Percentiles rank a stretch among this genome's conserved stretches.
Evolutionary conservation across 164 flowering plant species (phyloP).

Genomic region (Cinnamomum chago): DNA sequence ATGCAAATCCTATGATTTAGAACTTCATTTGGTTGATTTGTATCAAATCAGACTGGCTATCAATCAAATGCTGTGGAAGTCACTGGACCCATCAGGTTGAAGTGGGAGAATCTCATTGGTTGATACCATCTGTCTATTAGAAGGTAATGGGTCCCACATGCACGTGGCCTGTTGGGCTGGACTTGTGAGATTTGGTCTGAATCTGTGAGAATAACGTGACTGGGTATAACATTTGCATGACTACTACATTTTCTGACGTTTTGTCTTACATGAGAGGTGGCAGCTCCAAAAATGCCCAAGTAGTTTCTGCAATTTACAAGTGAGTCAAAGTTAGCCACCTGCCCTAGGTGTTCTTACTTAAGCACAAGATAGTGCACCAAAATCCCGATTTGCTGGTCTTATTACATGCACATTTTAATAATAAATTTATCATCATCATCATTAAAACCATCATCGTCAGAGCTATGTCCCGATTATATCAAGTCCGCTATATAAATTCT

Average conservation of each 20-base stretch:
- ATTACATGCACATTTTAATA: no score
- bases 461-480: no score
- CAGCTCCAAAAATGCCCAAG: neutral
- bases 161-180: conserved; percentile 22
- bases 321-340: no score
- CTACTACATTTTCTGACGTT: neutral
- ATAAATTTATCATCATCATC: no score
- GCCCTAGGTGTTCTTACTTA: neutral
- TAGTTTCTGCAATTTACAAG: neutral
- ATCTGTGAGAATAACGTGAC: conserved; percentile 12
- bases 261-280: neutral
- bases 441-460: no score
- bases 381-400: no score
- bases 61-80: neutral
- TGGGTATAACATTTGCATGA: neutral
- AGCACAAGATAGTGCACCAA: neutral
- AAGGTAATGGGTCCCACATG: conserved; percentile 11
- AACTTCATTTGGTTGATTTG: neutral
- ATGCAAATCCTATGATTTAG: neutral
- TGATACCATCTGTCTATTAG: neutral
- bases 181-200: conserved; percentile 14
- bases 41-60: neutral
- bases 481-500: no score
- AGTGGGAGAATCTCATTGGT: conserved; percentile 8
- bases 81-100: neutral